Base-by-base conservation (phyloP, 495 filamentous ascomycete genomes). In the Lasiosphaeris hirsuta region DNA sequence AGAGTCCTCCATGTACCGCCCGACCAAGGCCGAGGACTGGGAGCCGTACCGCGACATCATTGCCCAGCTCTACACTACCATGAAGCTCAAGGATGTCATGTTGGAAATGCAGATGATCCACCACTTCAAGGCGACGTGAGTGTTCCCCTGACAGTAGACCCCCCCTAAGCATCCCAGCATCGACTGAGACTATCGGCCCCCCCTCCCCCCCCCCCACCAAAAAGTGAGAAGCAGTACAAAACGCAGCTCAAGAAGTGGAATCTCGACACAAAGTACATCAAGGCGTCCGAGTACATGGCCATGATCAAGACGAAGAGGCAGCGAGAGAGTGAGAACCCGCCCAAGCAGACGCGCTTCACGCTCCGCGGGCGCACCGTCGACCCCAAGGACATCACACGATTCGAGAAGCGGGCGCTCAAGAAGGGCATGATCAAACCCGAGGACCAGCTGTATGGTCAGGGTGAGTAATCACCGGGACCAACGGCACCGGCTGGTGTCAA, bases 221-320 rank as follows among this genome's bases (percentile, higher is more conserved):
- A 14, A 44, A 55, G 70, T 18, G 66, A 71, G 55, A 69, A 71
- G 59, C 70, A 72, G 17, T 72, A 71, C 64, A 72, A 72, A 54
- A 71, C 68, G 0, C 69, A 72, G 56, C 57, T 72, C 52, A 72
- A 72, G 49, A 71, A 71, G 60, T 72, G 70, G 70, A 71, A 63
- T 34, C 66, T 72, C 18, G 70, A 72, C 61, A 72, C 68, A 50
- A 72, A 72, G 57, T 72, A 72, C 54, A 71, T 65, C 57, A 72
- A 72, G 53, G 63, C 62, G 3, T 69, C 63, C 18, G 70, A 72
- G 55, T 72, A 72, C 63, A 58, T 72, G 55, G 65, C 63, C 66
- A 71, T 72, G 66, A 66, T 72, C 52, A 61, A 69, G 60, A 68
- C 59, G 5, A 69, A 69, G 51, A 53, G 67, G 10, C 55, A 60